Evolutionary conservation across 225 moss, liverwort and hornwort genomes (phyloP), one percentile per base, ranked within the genome.

Genomic region (Sphagnum tenellum): DNA sequence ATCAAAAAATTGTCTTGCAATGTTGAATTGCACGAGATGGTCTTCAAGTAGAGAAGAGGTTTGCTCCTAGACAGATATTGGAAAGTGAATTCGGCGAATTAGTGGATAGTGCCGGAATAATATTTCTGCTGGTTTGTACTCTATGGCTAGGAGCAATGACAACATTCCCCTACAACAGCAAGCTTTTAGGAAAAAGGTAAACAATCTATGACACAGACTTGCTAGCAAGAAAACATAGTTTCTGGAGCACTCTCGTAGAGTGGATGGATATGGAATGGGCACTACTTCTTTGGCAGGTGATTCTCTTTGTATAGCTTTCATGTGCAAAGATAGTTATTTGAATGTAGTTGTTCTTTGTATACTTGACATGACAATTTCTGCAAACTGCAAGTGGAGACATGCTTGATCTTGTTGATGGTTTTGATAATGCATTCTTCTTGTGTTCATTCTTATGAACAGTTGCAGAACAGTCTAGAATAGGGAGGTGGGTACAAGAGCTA

Each of bases 401-500:
- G 29, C 29, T 29, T 29, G 29, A 29, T 29, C 29, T 29, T 29
- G 29, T 29, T 1, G 29, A 29, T 29, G 29, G 29, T 0, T 29
- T 29, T 29, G 29, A 29, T 29, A 29, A 29, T 29, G 29, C 29
- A 29, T 1, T 29, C 52, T 61, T 61, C 44, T 7, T 7, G 45
- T 61, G 61, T 9, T 50, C 55, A 50, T 3, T 5, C n/a, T 49
- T 5, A 0, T 55, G 3, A 44, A 1, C 1, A 75, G 73, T 65
- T 12, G 62, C 70, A 9, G 68, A 67, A 55, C 68, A 69, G 7
- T 59, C 4, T 0, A 82, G 73, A 48, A 76, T 78, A 48, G 73
- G 64, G 62, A 78, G 63, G 46, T 79, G 68, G 78, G 73, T 82
- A 76, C 72, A 71, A 12, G 61, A 82, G 46, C 60, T 79, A 64